These are phyloP conservation scores for Phytophthora brassicae DNA, from an alignment of 352 stramenopile species.

Conservation along the genomic window DNA sequence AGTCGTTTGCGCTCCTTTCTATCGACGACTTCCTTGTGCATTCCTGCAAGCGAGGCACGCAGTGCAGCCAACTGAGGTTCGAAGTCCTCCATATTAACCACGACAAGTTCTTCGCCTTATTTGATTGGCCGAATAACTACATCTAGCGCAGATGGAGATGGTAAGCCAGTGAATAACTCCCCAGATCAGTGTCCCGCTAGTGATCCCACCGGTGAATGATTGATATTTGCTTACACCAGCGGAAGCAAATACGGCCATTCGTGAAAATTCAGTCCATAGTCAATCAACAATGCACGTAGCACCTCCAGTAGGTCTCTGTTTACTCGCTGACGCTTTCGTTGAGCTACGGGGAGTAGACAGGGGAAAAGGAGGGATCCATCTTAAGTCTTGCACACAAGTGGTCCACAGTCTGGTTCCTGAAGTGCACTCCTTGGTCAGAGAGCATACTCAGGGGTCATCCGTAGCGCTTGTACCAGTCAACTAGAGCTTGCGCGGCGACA, in stretches of 20 bases:
- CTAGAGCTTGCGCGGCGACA: not conserved
- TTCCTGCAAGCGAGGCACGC: not conserved
- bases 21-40: not conserved
- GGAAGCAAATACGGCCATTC: not conserved
- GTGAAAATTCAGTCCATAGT: constrained; percentile 1
- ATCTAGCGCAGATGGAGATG: not conserved
- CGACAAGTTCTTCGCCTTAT: not conserved
- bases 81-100: not conserved
- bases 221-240: not conserved
- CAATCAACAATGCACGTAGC: constrained; percentile 1
- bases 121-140: not conserved
- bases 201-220: not conserved
- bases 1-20: not conserved
- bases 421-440: not conserved
- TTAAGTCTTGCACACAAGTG: constrained; percentile 1
- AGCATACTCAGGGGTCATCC: not conserved
- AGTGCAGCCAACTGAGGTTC: not conserved
- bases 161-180: not conserved
- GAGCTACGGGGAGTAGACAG: not conserved
- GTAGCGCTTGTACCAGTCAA: constrained; percentile 1
- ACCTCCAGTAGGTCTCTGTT: constrained; percentile 11
- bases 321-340: not conserved
- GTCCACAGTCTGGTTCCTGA: not conserved
- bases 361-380: constrained; percentile 5
- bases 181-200: not conserved